Conservation (phyloP, 2,329 filamentous ascomycete species). For the Lecanicillium sp. region DNA sequence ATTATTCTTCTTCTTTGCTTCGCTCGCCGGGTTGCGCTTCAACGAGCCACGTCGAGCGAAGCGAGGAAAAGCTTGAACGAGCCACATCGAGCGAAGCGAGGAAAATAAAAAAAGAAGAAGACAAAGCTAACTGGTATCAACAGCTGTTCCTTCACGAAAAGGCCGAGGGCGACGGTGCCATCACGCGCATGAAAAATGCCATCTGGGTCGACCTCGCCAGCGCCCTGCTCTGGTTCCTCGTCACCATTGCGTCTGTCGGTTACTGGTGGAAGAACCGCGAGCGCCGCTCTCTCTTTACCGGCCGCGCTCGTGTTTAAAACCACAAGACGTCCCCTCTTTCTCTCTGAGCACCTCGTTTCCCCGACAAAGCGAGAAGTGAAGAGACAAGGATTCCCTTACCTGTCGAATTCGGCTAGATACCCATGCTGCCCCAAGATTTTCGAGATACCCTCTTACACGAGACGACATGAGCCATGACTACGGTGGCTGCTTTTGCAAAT, state of each 20-base stretch:
- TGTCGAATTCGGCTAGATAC: no score
- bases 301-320: slow-evolving; percentile 49
- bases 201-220: slow-evolving; percentile 77
- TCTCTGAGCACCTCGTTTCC: no score
- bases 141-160: slow-evolving; percentile 67
- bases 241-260: slow-evolving; percentile 46
- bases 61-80: no score
- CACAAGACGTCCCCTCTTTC: no score
- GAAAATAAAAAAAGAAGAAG: no score
- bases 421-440: not conserved
- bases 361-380: no score
- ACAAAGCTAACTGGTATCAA: not conserved
- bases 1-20: slow-evolving; percentile 7
- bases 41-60: no score
- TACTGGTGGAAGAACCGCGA: slow-evolving; percentile 56
- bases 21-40: not conserved
- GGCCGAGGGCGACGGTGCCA: slow-evolving; percentile 54
- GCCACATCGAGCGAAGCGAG: no score
- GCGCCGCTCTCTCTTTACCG: slow-evolving; percentile 50
- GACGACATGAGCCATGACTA: no score
- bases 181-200: slow-evolving; percentile 76
- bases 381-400: no score
- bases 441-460: slow-evolving; percentile 2
- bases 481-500: no score
- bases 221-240: slow-evolving; percentile 69